phyloP scores from a whole-genome alignment of 768 basidiomycete genomes.

The Tulasnella calospora region DNA sequence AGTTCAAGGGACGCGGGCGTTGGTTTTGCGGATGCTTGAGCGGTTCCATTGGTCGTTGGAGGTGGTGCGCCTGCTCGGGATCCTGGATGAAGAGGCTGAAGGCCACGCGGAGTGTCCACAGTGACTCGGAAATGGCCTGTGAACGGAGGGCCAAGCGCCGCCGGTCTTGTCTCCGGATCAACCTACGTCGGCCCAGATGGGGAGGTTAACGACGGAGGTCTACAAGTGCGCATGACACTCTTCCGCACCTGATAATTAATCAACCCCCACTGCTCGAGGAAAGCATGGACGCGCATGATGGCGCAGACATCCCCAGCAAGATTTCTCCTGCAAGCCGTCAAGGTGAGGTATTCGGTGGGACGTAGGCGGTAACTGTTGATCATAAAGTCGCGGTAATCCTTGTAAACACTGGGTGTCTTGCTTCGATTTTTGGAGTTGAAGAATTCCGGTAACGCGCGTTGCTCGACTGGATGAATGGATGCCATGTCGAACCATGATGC shows the following conservation, averaged over 20 bases:
- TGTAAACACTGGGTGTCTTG: conserved; percentile 96
- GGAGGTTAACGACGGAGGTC: not conserved
- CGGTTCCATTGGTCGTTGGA: conserved; percentile 39
- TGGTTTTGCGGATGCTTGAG: conserved; percentile 39
- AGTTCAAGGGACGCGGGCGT: conserved; percentile 77
- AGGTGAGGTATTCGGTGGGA: conserved; percentile 92
- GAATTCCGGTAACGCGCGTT: conserved; percentile 91
- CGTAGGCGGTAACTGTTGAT: conserved; percentile 94
- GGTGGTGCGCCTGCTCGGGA: conserved; percentile 61
- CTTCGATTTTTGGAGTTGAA: conserved; percentile 92
- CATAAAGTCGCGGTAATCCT: conserved; percentile 99
- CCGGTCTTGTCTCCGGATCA: conserved; percentile 92
- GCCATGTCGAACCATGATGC: conserved; percentile 98
- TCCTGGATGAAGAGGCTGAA: conserved; percentile 77
- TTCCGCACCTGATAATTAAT: conserved; percentile 91
- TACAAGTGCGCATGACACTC: not conserved
- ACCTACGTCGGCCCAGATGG: conserved; percentile 50
- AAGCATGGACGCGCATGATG: conserved; percentile 98
- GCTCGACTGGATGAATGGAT: conserved; percentile 87
- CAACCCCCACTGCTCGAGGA: conserved; percentile 97
- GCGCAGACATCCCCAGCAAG: conserved; percentile 97
- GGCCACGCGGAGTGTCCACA: conserved; percentile 91
- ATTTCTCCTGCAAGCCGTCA: conserved; percentile 94
- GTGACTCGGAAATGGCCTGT: conserved; percentile 98
- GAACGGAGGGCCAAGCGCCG: conserved; percentile 91